Evolutionary conservation across 2,329 filamentous ascomycete species (phyloP), one percentile per base, ranked within the genome.

Genomic region (Lachnellula subtilissima): DNA sequence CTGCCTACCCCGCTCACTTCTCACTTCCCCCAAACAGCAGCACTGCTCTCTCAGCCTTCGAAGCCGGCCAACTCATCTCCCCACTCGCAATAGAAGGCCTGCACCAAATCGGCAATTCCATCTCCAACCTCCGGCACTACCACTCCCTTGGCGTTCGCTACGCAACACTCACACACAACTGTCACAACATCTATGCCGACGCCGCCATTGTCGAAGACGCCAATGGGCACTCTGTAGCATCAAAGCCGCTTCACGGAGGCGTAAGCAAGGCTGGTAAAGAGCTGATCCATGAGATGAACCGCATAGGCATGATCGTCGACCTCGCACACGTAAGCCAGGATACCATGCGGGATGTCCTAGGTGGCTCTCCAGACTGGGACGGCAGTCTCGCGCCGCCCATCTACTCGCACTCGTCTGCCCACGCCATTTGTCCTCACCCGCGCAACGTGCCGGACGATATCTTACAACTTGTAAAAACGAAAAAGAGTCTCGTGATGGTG

Each of bases 251-350:
- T 54, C 89, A 86, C 82, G 75, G 80, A 52, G 93, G 93, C 2
- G 78, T 97, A 1, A 93, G 87, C 57, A 75, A 79, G 0, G 78
- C 79, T 1, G 93, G 93, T 4, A 80, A 82, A 51, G 70, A 78
- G 12, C 74, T 97, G 0, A 77, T 97, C 46, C 77, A 78, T 37
- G 93, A 97, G 75, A 97, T 97, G 92, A 97, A 97, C 70, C 83
- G 93, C 3, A 76, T 97, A 2, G 93, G 93, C 25, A 91, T 97
- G 86, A 84, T 97, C n/a, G 88, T 97, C 42, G 93, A 97, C 69
- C 78, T 97, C 37, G 81, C 88, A 6, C 93, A 97, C 71, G 84
- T 86, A 23, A 80, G 87, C 64, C 81, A 83, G 55, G 87, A 93
- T 57, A 96, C 92, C 0, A 94, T 95, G 89, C 75, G 85, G 6